phyloP scores from a whole-genome alignment of 306 rosid species.

The Lablab purpureus region DNA sequence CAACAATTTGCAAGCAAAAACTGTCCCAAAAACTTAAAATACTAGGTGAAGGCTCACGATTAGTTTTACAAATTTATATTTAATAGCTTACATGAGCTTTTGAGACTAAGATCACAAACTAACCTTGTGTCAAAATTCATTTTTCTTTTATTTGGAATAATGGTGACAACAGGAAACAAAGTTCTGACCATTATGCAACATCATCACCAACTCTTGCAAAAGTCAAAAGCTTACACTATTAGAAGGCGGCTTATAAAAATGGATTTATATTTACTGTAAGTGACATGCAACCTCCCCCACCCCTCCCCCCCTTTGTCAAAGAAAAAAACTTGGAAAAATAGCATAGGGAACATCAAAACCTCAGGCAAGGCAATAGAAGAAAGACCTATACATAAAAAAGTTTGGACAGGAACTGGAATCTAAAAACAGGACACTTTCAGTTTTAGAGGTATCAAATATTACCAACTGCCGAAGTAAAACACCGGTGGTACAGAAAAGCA shows the following conservation, averaged over 20 bases:
- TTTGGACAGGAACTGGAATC: constrained; percentile 28
- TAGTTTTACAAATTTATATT: not conserved
- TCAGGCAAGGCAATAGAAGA: constrained; percentile 14
- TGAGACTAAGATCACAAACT: constrained; percentile 26
- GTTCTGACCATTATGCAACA: constrained; percentile 5
- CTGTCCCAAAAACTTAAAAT: constrained; percentile 6
- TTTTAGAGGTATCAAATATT: constrained; percentile 41
- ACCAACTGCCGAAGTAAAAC: constrained; percentile 94
- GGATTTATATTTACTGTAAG: not conserved
- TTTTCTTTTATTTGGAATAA: constrained; percentile 9
- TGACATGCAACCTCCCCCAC: not conserved
- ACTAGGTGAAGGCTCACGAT: constrained; percentile 12
- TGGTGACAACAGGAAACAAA: not conserved
- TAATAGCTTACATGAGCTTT: not conserved
- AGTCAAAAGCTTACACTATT: not conserved
- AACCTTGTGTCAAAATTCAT: constrained; percentile 11
- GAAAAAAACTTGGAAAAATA: not conserved
- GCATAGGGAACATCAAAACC: constrained; percentile 14
- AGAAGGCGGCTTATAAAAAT: not conserved
- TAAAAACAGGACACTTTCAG: constrained; percentile 29
- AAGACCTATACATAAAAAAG: not conserved
- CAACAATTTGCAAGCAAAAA: constrained; percentile 27
- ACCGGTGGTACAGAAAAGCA: constrained; percentile 96
- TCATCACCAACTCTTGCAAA: constrained; percentile 24
- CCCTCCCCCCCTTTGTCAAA: not conserved